Conservation (phyloP, 2,329 filamentous ascomycete genomes). For the Mycosphaerella sp. region DNA sequence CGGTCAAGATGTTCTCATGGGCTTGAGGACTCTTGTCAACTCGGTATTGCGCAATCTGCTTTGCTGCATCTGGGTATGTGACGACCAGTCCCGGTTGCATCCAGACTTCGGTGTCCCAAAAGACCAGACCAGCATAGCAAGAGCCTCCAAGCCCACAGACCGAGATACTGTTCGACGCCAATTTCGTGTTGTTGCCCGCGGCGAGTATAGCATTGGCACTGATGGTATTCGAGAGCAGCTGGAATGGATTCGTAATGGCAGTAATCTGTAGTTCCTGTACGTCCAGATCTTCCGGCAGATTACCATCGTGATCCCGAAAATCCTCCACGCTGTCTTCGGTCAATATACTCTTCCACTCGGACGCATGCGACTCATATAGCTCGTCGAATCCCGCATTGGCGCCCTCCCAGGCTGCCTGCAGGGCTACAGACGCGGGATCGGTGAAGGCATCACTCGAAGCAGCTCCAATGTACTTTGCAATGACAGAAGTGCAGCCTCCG, state of each 20-base stretch:
- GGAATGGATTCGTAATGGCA: conserved; percentile 50
- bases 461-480: conserved; percentile 62
- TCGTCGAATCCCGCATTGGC: conserved; percentile 49
- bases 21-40: conserved; percentile 55
- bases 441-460: conserved; percentile 63
- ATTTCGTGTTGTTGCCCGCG: conserved; percentile 43
- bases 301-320: conserved; percentile 52
- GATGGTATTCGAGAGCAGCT: conserved; percentile 51
- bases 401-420: conserved; percentile 48
- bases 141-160: conserved; percentile 64
- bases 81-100: conserved; percentile 62
- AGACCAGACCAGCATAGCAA: conserved; percentile 60
- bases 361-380: conserved; percentile 50
- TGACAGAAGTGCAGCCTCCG: conserved; percentile 47
- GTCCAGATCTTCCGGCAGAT: conserved; percentile 50
- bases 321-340: conserved; percentile 57
- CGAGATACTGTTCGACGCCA: conserved; percentile 58
- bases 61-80: conserved; percentile 55
- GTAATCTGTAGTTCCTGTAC: conserved; percentile 53
- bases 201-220: conserved; percentile 48
- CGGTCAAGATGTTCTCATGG: conserved; percentile 51
- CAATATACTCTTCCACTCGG: conserved; percentile 58
- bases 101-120: conserved; percentile 62
- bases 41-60: conserved; percentile 60
- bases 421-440: conserved; percentile 51